These are phyloP conservation scores for Glycine latifolia DNA, from an alignment of 306 rosid genomes.

Conservation along the genomic window DNA sequence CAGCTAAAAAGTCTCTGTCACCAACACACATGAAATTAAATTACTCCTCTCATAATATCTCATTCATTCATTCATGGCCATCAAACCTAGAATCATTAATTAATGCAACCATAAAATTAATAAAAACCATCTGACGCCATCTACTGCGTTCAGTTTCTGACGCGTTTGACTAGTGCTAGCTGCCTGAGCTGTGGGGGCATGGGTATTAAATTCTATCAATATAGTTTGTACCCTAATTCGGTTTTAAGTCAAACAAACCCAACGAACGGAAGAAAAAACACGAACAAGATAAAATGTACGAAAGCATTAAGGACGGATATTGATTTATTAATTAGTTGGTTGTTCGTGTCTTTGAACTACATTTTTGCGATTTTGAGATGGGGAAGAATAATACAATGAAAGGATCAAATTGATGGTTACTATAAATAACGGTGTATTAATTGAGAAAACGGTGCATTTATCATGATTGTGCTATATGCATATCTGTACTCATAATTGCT, in stretches of 20 bases:
- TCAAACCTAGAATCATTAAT: constrained; percentile 38
- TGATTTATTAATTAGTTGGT: background rate
- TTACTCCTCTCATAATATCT: too few relatives aligned
- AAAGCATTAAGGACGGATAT: background rate
- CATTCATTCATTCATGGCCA: constrained; percentile 45
- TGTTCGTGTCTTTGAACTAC: background rate
- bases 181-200: constrained; percentile 13
- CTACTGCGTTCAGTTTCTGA: constrained; percentile 26
- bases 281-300: background rate
- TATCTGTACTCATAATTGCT: background rate
- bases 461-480: too few relatives aligned
- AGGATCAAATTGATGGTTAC: background rate
- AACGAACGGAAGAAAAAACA: background rate
- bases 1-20: constrained; percentile 30
- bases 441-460: background rate
- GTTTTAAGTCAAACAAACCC: constrained; percentile 10
- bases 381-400: background rate
- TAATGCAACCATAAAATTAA: constrained; percentile 39
- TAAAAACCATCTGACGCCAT: constrained; percentile 29
- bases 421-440: background rate
- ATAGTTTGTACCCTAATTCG: constrained; percentile 1
- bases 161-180: constrained; percentile 45
- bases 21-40: constrained; percentile 24
- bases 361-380: background rate
- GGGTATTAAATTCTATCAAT: constrained; percentile 2